phyloP scores from a whole-genome alignment of 177 flowering plant genomes.

The Vitis hybrid region DNA sequence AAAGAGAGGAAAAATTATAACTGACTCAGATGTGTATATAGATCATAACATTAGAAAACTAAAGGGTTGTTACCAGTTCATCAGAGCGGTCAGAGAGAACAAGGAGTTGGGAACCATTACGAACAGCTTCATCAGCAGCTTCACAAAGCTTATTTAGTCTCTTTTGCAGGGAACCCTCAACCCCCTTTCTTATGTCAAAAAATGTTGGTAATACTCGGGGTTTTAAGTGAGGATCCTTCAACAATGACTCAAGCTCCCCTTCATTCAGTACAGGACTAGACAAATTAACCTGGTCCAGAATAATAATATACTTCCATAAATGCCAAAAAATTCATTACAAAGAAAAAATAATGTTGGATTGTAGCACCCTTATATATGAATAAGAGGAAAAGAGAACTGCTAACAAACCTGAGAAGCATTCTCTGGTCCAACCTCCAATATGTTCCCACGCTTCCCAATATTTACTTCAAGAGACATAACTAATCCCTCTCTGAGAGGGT shows the following conservation, averaged over 20 bases:
- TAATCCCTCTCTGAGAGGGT: slow-evolving; percentile 97
- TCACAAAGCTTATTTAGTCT: slow-evolving; percentile 74
- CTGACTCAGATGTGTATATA: background rate
- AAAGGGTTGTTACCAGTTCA: slow-evolving; percentile 53
- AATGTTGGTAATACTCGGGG: slow-evolving; percentile 75
- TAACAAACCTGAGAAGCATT: slow-evolving; percentile 91
- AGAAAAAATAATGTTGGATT: background rate
- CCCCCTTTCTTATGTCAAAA: slow-evolving; percentile 90
- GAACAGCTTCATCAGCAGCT: slow-evolving; percentile 98
- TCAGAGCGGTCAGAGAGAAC: slow-evolving; percentile 94
- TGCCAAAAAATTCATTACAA: background rate
- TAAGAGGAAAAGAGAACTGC: background rate
- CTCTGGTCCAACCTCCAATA: slow-evolving; percentile 94
- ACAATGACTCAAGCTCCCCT: slow-evolving; percentile 82
- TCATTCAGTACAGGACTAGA: slow-evolving; percentile 95
- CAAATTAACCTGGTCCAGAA: slow-evolving; percentile 59
- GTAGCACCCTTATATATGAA: background rate
- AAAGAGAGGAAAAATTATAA: background rate
- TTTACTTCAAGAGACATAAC: slow-evolving; percentile 99
- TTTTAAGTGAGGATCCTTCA: slow-evolving; percentile 72
- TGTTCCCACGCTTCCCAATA: slow-evolving; percentile 92
- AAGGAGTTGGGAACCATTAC: slow-evolving; percentile 93
- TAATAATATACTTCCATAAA: background rate
- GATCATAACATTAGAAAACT: background rate
- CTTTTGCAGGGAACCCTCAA: slow-evolving; percentile 87